Evolutionary conservation across 257 asterid genomes (phyloP).

Genomic region (Eucommia ulmoides): DNA sequence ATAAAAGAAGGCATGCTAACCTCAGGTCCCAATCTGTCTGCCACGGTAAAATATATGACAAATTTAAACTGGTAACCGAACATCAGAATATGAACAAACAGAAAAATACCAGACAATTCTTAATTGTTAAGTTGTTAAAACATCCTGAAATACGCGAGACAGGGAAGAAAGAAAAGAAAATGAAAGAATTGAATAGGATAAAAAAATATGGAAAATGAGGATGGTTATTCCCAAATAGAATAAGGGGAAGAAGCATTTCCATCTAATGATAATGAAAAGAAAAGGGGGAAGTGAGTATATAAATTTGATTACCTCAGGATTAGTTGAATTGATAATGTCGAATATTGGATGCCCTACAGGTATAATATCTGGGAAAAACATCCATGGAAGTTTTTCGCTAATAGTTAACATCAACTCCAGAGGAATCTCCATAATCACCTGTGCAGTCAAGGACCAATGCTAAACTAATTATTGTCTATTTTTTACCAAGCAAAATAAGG

Average conservation of each 20-base stretch:
- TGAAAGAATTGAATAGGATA: too few relatives aligned
- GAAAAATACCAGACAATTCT: too few relatives aligned
- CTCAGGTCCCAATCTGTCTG: constrained; percentile 98
- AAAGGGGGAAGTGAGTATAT: constrained; percentile 10
- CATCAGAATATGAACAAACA: too few relatives aligned
- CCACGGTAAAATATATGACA: constrained; percentile 16
- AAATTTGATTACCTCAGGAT: constrained; percentile 95
- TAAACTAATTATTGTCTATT: background rate
- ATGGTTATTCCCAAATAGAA: too few relatives aligned
- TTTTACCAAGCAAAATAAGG: background rate
- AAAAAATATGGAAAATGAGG: too few relatives aligned
- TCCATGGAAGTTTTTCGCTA: constrained; percentile 92
- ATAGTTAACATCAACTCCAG: constrained; percentile 90
- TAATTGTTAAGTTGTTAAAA: too few relatives aligned
- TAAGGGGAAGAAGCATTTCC: background rate
- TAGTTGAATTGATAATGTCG: constrained; percentile 85
- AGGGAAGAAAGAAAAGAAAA: too few relatives aligned
- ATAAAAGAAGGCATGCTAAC: constrained; percentile 80
- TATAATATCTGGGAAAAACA: constrained; percentile 92
- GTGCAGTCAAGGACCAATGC: constrained; percentile 17
- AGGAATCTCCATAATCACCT: constrained; percentile 98
- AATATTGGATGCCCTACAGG: constrained; percentile 96
- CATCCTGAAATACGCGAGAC: too few relatives aligned
- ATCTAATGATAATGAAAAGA: constrained; percentile 3
- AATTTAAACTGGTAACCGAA: constrained; percentile 1